Evolutionary conservation across 257 asterid species (phyloP).

Genomic region (Solanum rostratum): DNA sequence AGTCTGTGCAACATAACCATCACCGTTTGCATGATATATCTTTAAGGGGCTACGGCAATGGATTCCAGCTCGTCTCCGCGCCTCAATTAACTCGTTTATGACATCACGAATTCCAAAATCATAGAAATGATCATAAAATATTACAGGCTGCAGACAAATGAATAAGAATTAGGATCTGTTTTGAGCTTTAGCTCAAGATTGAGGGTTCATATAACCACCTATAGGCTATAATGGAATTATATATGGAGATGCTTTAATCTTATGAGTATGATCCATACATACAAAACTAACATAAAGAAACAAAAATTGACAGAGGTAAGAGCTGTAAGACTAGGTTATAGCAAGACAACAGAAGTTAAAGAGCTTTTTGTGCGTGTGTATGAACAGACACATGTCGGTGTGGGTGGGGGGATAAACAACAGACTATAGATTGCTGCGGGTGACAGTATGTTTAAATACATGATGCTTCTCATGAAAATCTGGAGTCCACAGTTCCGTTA

Average conservation of each 20-base stretch:
- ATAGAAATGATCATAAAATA: slow-evolving; percentile 28
- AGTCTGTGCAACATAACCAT: slow-evolving; percentile 28
- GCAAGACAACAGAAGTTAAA: not conserved
- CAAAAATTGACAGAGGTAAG: not conserved
- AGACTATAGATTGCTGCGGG: not conserved
- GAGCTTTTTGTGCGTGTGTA: not conserved
- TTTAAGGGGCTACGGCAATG: slow-evolving; percentile 27
- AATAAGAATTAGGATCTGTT: not conserved
- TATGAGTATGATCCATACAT: not conserved
- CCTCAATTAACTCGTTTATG: slow-evolving; percentile 28
- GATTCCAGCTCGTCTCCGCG: slow-evolving; percentile 25
- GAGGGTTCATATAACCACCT: not conserved
- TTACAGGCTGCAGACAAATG: slow-evolving; percentile 14
- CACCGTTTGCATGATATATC: slow-evolving; percentile 27
- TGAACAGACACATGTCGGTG: not conserved
- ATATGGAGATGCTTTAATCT: not conserved
- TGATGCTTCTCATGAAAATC: not conserved
- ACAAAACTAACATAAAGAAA: not conserved
- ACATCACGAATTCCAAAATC: slow-evolving; percentile 29
- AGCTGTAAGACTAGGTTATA: not conserved
- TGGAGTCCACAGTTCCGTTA: not conserved
- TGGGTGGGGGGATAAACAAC: not conserved
- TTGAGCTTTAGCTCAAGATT: not conserved
- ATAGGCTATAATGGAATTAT: not conserved
- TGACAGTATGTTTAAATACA: not conserved